Evolutionary conservation across 306 rosid genomes (phyloP).

Genomic region (Ceratonia siliqua): DNA sequence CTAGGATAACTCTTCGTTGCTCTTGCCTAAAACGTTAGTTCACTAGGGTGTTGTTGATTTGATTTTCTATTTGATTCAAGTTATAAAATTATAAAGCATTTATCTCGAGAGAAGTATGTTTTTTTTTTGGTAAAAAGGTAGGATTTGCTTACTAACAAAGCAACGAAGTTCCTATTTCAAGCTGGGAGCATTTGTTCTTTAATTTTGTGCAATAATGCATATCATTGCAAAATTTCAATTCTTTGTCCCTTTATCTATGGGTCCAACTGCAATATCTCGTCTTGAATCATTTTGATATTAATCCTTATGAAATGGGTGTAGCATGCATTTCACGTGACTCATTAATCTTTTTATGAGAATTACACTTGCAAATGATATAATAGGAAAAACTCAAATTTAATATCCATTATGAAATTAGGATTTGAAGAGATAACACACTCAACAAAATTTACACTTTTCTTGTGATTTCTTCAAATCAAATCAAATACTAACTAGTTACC

Average conservation of each 20-base stretch:
- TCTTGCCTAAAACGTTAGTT: too few species aligned
- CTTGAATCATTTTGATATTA: neutral
- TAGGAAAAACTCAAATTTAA: too few species aligned
- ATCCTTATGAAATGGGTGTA: neutral
- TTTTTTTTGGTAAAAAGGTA: conserved; percentile 36
- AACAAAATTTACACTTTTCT: too few species aligned
- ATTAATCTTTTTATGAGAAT: neutral
- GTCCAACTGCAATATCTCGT: too few species aligned
- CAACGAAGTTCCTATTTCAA: conserved; percentile 23
- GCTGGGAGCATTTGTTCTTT: conserved; percentile 25
- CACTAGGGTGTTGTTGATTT: neutral
- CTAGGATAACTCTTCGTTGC: too few species aligned
- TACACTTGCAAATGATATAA: too few species aligned
- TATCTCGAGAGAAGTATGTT: conserved; percentile 19
- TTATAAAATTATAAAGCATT: conserved; percentile 17
- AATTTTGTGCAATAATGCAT: conserved; percentile 22
- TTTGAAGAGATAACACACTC: too few species aligned
- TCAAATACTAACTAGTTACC: too few species aligned
- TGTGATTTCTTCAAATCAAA: too few species aligned
- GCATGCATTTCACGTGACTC: neutral
- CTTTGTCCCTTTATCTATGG: too few species aligned
- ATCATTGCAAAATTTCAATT: too few species aligned
- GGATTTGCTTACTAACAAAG: conserved; percentile 27
- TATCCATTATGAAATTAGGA: too few species aligned
- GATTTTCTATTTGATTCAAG: neutral